A percentile compares a stretch with the other conserved stretches of the same genome.
Evolutionary conservation across 2,329 filamentous ascomycete species (phyloP).

Genomic region (Claviceps sp.): DNA sequence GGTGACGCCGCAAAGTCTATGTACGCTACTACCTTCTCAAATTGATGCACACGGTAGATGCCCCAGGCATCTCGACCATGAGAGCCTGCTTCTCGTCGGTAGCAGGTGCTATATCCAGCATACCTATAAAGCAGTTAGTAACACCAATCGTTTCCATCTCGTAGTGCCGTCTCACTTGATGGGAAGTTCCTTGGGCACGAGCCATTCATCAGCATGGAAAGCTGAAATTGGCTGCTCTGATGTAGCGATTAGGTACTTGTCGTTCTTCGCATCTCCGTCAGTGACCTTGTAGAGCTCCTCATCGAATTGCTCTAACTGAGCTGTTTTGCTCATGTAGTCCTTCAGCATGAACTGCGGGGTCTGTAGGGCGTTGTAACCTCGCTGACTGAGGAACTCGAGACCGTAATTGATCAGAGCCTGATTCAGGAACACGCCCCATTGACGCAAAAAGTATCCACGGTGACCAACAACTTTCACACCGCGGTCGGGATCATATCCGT

Average conservation of each 20-base stretch:
- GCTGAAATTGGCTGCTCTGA: slow-evolving; percentile 92
- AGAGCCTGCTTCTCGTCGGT: slow-evolving; percentile 86
- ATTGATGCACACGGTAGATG: slow-evolving; percentile 95
- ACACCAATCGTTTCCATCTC: background rate
- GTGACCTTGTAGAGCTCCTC: slow-evolving; percentile 97
- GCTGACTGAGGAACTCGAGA: slow-evolving; percentile 70
- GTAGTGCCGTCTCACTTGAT: slow-evolving; percentile 47
- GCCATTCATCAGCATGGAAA: slow-evolving; percentile 87
- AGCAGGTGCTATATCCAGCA: slow-evolving; percentile 88
- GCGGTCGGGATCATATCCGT: slow-evolving; percentile 85
- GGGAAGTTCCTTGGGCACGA: slow-evolving; percentile 70
- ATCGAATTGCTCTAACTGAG: slow-evolving; percentile 92
- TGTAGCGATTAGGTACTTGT: slow-evolving; percentile 70
- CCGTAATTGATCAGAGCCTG: slow-evolving; percentile 93
- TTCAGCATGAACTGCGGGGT: slow-evolving; percentile 91
- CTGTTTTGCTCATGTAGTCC: slow-evolving; percentile 95
- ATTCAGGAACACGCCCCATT: slow-evolving; percentile 84
- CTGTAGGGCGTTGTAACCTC: slow-evolving; percentile 71
- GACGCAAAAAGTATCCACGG: slow-evolving; percentile 81
- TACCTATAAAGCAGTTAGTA: slow-evolving; percentile 47
- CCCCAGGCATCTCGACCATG: slow-evolving; percentile 88
- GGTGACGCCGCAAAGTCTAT: background rate
- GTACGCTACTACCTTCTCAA: slow-evolving; percentile 56
- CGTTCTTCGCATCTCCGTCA: slow-evolving; percentile 70
- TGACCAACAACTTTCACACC: slow-evolving; percentile 92